Evolutionary conservation across 441 rosid species (phyloP).

Genomic region (Geranium incanum): DNA sequence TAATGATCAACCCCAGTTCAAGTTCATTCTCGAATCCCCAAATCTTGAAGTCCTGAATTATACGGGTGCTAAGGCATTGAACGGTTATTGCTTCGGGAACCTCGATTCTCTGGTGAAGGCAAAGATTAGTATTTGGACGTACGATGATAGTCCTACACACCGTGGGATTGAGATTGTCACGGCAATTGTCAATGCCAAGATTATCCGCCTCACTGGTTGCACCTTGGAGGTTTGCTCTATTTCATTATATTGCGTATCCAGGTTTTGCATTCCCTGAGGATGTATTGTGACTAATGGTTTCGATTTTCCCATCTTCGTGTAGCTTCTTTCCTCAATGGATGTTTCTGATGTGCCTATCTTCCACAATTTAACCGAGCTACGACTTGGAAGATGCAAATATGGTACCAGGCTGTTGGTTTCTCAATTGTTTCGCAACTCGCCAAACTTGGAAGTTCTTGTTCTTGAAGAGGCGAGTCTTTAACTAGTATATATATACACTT

Average conservation of each 20-base stretch:
- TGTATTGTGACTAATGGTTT: not conserved
- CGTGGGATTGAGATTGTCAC: too few species aligned
- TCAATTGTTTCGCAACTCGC: not conserved
- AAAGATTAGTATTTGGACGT: too few species aligned
- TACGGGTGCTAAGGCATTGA: not conserved
- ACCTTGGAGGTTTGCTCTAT: not conserved
- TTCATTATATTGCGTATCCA: too few species aligned
- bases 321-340: not conserved
- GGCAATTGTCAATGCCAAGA: too few species aligned
- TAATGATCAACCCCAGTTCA: not conserved
- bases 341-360: not conserved
- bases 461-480: too few species aligned
- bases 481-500: too few species aligned
- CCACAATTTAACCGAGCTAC: not conserved
- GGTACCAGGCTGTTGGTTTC: not conserved
- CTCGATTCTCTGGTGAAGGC: not conserved
- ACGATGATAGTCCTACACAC: too few species aligned
- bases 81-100: not conserved
- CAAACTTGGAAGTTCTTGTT: not conserved
- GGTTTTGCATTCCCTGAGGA: too few species aligned
- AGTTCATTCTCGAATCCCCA: not conserved
- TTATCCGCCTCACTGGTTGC: too few species aligned
- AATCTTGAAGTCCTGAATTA: not conserved
- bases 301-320: not conserved
- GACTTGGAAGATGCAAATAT: not conserved